Base-by-base conservation (phyloP, 352 stramenopile genomes). In the Plasmopara viticola region DNA sequence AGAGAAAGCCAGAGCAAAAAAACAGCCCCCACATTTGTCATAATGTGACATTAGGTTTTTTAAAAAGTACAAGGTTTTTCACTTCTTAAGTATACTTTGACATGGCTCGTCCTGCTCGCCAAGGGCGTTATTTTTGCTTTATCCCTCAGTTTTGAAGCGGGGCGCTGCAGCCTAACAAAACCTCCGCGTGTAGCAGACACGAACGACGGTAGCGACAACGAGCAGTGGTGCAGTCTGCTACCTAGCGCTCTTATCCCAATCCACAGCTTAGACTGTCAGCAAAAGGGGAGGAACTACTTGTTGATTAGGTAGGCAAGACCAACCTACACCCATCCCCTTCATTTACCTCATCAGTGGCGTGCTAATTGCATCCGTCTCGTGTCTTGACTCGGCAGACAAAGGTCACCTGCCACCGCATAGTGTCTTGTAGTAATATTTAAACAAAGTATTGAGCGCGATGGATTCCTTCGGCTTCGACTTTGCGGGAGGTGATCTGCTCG, bases 401-500 rank as follows among this genome's bases (percentile, higher is more conserved):
- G 37, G 8, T 15, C 54, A 41, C 44, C 47, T 18, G 12, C 37
- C 9, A 25, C 37, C 44, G 12, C 42, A 53, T 54, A 54, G 48
- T 47, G 40, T 64, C 44, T 52, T 64, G 45, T 67, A 48, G 39
- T 65, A 57, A 51, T 73, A 74, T 74, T 74, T 66, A 64, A 64
- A 44, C 28, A 25, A 25, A 5, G 8, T 33, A 31, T 45, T 18
- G 30, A 37, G 6, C 46, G 17, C 45, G 8, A 92, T 92, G 82
- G 82, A 92, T 64, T 92, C 82, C 33, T 89, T 92, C 56, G 78
- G 82, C 43, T 92, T 92, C 57, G 82, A 92, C 59, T 90, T 92
- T 54, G 58, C 66, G 31, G 75, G 77, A 25, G 68, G 76, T 44
- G 78, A 92, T 48, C 66, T 90, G 37, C 69, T 92, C 18, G 82